phyloP scores from a whole-genome alignment of 495 filamentous ascomycete species.

The Chaetomium fimeti region DNA sequence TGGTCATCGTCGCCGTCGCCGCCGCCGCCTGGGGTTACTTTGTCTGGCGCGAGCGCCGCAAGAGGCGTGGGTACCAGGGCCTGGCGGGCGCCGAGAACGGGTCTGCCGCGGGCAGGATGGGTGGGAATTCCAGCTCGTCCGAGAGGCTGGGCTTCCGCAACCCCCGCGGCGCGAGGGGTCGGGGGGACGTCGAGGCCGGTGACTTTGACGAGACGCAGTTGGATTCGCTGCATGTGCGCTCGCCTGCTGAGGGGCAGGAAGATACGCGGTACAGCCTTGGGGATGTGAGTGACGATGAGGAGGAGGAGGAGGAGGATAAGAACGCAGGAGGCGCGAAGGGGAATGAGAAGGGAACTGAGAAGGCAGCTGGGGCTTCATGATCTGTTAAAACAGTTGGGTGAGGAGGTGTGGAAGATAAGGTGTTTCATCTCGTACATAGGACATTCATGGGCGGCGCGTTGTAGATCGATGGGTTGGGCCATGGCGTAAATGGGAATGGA shows the following conservation, averaged over 20 bases:
- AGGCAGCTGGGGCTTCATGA: slow-evolving; percentile 10
- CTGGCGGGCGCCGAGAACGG: slow-evolving; percentile 37
- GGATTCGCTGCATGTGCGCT: slow-evolving; percentile 64
- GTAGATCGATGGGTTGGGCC: background rate
- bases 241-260: slow-evolving; percentile 43
- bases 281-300: slow-evolving; percentile 52
- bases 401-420: background rate
- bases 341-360: slow-evolving; percentile 16
- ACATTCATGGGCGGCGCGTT: background rate
- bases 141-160: background rate
- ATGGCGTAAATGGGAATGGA: background rate
- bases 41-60: slow-evolving; percentile 74
- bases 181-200: slow-evolving; percentile 21
- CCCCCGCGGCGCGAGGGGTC: background rate
- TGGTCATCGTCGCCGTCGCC: slow-evolving; percentile 79
- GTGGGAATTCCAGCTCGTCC: background rate
- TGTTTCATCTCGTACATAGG: background rate
- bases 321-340: slow-evolving; percentile 16
- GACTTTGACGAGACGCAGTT: slow-evolving; percentile 83
- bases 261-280: slow-evolving; percentile 58
- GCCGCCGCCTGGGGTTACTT: slow-evolving; percentile 80
- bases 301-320: slow-evolving; percentile 30
- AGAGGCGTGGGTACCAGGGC: slow-evolving; percentile 53
- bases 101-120: slow-evolving; percentile 16
- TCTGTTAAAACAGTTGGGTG: background rate